phyloP scores from a whole-genome alignment of 208 protist species.

The Acanthamoeba sp. region DNA sequence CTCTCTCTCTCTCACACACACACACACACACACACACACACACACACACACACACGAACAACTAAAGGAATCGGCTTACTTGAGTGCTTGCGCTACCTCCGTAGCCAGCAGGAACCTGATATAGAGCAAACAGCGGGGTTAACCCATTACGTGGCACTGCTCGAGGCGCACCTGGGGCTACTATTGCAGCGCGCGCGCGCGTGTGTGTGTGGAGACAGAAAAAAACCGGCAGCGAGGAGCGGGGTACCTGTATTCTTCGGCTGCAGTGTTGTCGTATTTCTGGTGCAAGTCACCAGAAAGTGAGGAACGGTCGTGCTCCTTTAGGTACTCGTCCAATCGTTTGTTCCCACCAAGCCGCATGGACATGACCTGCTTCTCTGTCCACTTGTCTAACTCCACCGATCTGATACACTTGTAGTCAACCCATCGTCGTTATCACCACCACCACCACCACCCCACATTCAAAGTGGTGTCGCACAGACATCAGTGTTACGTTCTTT shows the following conservation, averaged over 20 bases:
- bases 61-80: background rate
- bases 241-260: background rate
- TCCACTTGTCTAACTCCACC: conserved; percentile 26
- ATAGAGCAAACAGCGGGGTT: too few species aligned
- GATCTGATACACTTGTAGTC: background rate
- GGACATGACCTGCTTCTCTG: background rate
- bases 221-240: background rate
- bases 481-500: too few species aligned
- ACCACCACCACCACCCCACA: background rate
- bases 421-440: background rate
- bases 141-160: too few species aligned
- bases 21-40: background rate
- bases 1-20: too few species aligned
- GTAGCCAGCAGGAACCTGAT: conserved; percentile 16
- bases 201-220: background rate
- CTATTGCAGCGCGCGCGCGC: too few species aligned
- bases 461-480: background rate
- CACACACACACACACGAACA: background rate
- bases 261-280: conserved; percentile 9
- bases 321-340: conserved; percentile 15
- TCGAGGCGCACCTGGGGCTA: too few species aligned
- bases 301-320: background rate
- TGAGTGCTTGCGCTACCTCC: background rate
- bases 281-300: background rate
- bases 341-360: background rate